Base-by-base conservation (phyloP, 306 rosid genomes). In the Sechiopsis laciniata region DNA sequence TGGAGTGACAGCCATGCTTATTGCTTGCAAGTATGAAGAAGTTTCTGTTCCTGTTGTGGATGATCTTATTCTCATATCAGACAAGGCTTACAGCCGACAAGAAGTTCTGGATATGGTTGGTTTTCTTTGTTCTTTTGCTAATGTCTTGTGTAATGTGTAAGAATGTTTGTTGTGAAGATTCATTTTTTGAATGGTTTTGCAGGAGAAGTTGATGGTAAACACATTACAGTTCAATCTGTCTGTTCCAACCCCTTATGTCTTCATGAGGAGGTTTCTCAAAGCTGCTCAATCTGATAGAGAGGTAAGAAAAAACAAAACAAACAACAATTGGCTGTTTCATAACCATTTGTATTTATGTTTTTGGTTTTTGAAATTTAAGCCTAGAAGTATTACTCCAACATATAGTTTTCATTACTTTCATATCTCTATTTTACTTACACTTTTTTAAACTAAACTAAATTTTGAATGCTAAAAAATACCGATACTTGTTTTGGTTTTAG, bases 1-100 rank as follows among this genome's bases (percentile, higher is more conserved):
- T 48, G 90, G 90, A 51, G 90, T 86, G 67, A 84, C 90, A 20
- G 84, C 88, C 53, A 83, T 86, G 83, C 82, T 86, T 59, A 78
- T 86, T 22, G 88, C 88, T 50, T 79, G 90, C 85, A 86, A 86
- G 70, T 86, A 84, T 37, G 88, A 86, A 74, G 90, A 86, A 74
- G 88, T 86, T 86, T 80, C 86, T 26, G 88, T 86, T 80, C 88
- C 86, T 11, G 76, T 84, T 10, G 85, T 86, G 61, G 90, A 86
- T 52, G 90, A 86, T 76, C 80, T 86, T 70, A 85, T 86, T 82
- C 80, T 84, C 53, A 86, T 86, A 68, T 86, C 90, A 16, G 88
- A 86, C 54, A 86, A 82, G 76, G 88, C 88, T 24, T 86, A 84
- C 66, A 79, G 74, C 55, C 69, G 85, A 76, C 55, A 82, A 61